Base-by-base conservation (phyloP, 331 rosid species). In the Phaseolus coccineus region DNA sequence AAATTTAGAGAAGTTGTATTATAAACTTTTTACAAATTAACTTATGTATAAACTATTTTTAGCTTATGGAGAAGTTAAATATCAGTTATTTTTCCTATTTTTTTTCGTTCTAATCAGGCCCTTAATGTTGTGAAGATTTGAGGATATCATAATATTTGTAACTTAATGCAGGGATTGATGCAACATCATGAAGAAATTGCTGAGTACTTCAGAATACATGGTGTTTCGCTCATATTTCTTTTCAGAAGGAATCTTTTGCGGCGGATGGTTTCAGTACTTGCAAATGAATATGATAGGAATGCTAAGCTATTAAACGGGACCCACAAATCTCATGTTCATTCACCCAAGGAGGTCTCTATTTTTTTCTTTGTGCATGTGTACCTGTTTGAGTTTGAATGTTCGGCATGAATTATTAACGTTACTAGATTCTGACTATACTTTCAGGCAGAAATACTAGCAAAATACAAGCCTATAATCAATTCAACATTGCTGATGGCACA, bases 291-390 rank as follows among this genome's bases (percentile, higher is more conserved):
- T 33, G 99, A 96, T 76, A 86, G 85, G 83, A 89, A 87, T 77
- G 87, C 80, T 6, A 96, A 90, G 89, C 80, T 69, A 33, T 84
- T 96, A 71, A 96, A 96, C 25, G 98, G 99, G 62, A 96, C 97
- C 78, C 99, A 96, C 90, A 96, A 96, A 87, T 96, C 99, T 84
- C 99, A 96, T 42, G 93, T 89, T 46, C 99, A 96, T 89, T 96
- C 99, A 52, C 87, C 89, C 52, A 89, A 77, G 24, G 98, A 96
- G 96, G 99, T 96, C 72, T 68, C n/a, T 86, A 88, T 85, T 73
- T 35, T 86, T 5, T 25, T 58, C 50, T 73, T 3, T 71, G 52
- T 70, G 48, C 48, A 30, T 48, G n/a, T 73, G 35, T 58, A 47
- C 24, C 52, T 47, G 12, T 39, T 27, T 70, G 50, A 62, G 40